A percentile compares a stretch with the other conserved stretches of the same genome.
These are phyloP conservation scores for Penicillium simplicissimum DNA, from an alignment of 495 filamentous ascomycete genomes.

Conservation along the genomic window DNA sequence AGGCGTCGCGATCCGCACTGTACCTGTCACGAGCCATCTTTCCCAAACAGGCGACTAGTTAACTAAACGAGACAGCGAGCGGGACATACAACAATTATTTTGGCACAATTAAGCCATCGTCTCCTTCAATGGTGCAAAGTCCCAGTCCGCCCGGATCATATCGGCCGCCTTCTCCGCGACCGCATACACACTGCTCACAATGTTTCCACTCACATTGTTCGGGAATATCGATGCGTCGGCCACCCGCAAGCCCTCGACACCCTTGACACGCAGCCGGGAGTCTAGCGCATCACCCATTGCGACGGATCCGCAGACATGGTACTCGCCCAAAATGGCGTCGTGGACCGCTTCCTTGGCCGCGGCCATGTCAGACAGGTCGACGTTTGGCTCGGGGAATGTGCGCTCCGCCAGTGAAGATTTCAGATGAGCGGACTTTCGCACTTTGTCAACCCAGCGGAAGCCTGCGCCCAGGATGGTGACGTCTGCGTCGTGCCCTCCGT, in stretches of 20 bases:
- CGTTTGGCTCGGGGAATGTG: conserved; percentile 16
- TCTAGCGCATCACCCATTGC: conserved; percentile 59
- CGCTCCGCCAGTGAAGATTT: conserved; percentile 21
- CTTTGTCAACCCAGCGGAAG: conserved; percentile 27
- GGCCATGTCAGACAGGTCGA: conserved; percentile 25
- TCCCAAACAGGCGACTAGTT: background rate
- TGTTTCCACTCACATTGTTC: conserved; percentile 48
- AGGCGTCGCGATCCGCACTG: background rate
- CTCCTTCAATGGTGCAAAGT: conserved; percentile 7
- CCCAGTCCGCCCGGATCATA: conserved; percentile 48
- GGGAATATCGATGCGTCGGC: conserved; percentile 56
- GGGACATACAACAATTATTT: background rate
- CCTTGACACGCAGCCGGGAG: conserved; percentile 45
- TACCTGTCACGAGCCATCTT: background rate
- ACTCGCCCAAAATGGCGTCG: conserved; percentile 19
- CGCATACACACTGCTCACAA: conserved; percentile 53
- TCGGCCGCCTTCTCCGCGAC: conserved; percentile 56
- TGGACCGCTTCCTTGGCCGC: conserved; percentile 21
- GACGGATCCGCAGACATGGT: conserved; percentile 49
- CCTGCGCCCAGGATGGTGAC: conserved; percentile 36
- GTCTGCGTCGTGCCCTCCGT: conserved; percentile 39
- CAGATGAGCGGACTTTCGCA: conserved; percentile 21
- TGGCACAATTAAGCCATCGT: background rate
- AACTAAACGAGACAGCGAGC: background rate
- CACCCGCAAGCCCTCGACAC: conserved; percentile 50